Base-by-base conservation (phyloP, 257 asterid species). In the Penstemon barbatus region DNA sequence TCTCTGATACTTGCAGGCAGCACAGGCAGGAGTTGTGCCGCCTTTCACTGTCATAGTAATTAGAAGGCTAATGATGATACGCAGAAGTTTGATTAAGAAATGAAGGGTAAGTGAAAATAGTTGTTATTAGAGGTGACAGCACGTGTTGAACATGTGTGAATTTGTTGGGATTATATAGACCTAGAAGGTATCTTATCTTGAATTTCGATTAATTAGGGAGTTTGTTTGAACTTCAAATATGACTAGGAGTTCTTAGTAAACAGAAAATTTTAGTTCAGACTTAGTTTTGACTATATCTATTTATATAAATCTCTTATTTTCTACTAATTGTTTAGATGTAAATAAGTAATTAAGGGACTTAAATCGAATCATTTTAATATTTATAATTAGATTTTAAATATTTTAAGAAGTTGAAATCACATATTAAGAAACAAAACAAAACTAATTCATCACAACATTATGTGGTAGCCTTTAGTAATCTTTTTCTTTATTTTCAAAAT, bases 1-100 rank as follows among this genome's bases (percentile, higher is more conserved):
- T 11, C 97, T 72, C 37, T 83, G 96, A 61, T 78, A 87, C 44
- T 85, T 91, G 81, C 97, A 91, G 0, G 87, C 95, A 6, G 97
- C 93, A 19, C 97, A 91, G 4, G 96, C 92, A 0, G 87, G 87
- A n/a, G 72, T 75, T 0, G 74, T 78, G 59, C 85, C 87, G 1
- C 91, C 85, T 59, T 81, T 81, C 12, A 80, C 65, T 7, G 83
- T 75, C 88, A 85, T 86, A 39, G 5, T 59, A 39, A 1, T 25
- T 25, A 7, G 25, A 10, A 36, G 36, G 0, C 45, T 38, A 39
- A 12, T n/a, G 12, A 7, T 41, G 18, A 11, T 61, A 10, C 7
- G 9, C 42, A 60, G 4, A n/a, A 52, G 5, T 57, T 6, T 37
- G 3, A 3, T 25, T 48, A 15, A n/a, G 65, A 46, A 7, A 46